Evolutionary conservation across 441 rosid species (phyloP).

Genomic region (Lepidium campestre): DNA sequence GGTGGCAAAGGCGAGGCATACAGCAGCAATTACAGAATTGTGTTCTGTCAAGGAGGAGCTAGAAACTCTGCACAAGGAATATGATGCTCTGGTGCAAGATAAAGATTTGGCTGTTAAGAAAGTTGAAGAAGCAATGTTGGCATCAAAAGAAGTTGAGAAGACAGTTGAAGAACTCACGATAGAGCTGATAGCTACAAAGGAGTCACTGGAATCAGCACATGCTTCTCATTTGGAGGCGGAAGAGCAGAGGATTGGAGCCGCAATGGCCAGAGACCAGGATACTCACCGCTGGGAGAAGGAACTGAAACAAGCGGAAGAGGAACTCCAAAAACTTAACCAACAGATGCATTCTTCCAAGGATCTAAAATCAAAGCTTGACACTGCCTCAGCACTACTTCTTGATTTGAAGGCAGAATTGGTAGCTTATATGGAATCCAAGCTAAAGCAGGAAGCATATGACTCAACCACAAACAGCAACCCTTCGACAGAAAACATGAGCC

Average conservation of each 20-base stretch:
- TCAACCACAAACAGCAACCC: conserved; percentile 15
- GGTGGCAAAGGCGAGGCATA: conserved; percentile 80
- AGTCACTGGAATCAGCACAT: conserved; percentile 82
- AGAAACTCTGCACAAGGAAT: conserved; percentile 49
- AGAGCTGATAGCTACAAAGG: conserved; percentile 80
- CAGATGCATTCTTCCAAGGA: conserved; percentile 71
- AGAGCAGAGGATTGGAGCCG: conserved; percentile 84
- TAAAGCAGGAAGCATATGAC: conserved; percentile 43
- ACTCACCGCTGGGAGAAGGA: conserved; percentile 84
- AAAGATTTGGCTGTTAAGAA: conserved; percentile 54
- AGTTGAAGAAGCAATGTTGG: conserved; percentile 64
- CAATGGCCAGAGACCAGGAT: conserved; percentile 86
- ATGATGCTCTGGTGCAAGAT: conserved; percentile 48
- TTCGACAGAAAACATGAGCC: conserved; percentile 38
- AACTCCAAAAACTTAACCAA: conserved; percentile 60
- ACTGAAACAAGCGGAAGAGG: conserved; percentile 80
- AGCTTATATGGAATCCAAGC: conserved; percentile 78
- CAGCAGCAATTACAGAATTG: conserved; percentile 59
- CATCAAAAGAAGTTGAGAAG: conserved; percentile 80
- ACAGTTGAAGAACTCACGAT: conserved; percentile 79
- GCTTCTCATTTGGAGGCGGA: conserved; percentile 89
- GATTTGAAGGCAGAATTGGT: conserved; percentile 80
- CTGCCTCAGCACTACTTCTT: conserved; percentile 61
- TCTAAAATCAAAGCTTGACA: conserved; percentile 63
- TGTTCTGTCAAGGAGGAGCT: conserved; percentile 62